Evolutionary conservation across 2,329 filamentous ascomycete species (phyloP).

Genomic region (Sporothrix globosa): DNA sequence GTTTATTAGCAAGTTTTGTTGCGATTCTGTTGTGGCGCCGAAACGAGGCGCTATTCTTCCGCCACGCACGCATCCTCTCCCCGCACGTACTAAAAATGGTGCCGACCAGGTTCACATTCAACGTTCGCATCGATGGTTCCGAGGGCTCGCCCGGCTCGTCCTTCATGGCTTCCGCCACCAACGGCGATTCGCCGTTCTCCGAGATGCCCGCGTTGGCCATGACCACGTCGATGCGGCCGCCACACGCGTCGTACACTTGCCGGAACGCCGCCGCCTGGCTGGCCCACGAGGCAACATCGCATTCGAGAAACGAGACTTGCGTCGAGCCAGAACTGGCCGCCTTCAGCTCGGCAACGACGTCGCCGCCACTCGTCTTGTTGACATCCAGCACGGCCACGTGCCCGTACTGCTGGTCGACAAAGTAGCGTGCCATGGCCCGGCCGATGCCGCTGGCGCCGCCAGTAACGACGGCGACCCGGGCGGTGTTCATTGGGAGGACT

Average conservation of each 20-base stretch:
- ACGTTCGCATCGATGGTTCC: conserved; percentile 44
- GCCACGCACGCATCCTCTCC: background rate
- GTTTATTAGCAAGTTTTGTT: background rate
- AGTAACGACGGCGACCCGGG: conserved; percentile 42
- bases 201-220: conserved; percentile 57
- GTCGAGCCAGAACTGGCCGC: conserved; percentile 29
- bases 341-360: conserved; percentile 39
- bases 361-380: conserved; percentile 39
- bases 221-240: conserved; percentile 49
- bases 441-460: conserved; percentile 47
- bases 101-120: conserved; percentile 48
- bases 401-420: conserved; percentile 42
- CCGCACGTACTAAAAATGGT: conserved; percentile 48
- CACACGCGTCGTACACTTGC: conserved; percentile 36
- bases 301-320: conserved; percentile 41
- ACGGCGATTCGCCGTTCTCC: conserved; percentile 44
- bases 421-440: conserved; percentile 43
- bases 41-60: too few species aligned
- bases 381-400: conserved; percentile 45
- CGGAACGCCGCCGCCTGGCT: conserved; percentile 42
- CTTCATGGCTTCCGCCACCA: conserved; percentile 37
- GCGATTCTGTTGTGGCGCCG: background rate
- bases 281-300: conserved; percentile 47
- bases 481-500: conserved; percentile 14
- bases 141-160: conserved; percentile 39